Conservation (phyloP, 83 land plant genomes). For the Picea abies region DNA sequence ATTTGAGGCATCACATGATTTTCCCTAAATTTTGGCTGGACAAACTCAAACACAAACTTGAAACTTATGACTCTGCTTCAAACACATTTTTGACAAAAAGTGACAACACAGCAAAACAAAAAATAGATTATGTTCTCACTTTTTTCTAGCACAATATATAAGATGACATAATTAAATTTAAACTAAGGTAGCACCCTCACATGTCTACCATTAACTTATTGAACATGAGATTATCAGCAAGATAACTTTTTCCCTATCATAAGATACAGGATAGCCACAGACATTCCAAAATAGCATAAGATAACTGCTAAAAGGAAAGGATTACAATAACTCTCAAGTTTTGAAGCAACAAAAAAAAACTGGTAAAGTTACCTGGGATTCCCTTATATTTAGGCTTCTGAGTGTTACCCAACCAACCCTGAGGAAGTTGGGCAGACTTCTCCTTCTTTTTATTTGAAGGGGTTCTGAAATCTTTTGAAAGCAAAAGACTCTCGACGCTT, state of each 20-base stretch:
- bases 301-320: neutral
- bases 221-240: too few species aligned
- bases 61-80: neutral
- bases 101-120: neutral
- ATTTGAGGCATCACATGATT: too few species aligned
- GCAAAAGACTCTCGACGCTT: neutral
- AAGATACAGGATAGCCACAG: neutral
- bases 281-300: neutral
- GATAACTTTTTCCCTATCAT: neutral
- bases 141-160: neutral
- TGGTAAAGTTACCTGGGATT: conserved; percentile 12
- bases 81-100: neutral
- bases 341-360: neutral
- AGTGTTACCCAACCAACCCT: neutral
- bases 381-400: conserved; percentile 6
- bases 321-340: neutral
- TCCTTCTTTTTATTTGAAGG: conserved; percentile 12
- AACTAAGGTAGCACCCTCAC: neutral
- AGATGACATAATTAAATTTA: neutral
- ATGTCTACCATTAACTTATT: neutral
- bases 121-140: neutral
- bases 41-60: neutral
- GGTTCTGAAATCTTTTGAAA: conserved; percentile 13
- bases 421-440: neutral
- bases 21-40: neutral